phyloP scores from a whole-genome alignment of 352 stramenopile genomes.

The Phytopythium mirpurense region DNA sequence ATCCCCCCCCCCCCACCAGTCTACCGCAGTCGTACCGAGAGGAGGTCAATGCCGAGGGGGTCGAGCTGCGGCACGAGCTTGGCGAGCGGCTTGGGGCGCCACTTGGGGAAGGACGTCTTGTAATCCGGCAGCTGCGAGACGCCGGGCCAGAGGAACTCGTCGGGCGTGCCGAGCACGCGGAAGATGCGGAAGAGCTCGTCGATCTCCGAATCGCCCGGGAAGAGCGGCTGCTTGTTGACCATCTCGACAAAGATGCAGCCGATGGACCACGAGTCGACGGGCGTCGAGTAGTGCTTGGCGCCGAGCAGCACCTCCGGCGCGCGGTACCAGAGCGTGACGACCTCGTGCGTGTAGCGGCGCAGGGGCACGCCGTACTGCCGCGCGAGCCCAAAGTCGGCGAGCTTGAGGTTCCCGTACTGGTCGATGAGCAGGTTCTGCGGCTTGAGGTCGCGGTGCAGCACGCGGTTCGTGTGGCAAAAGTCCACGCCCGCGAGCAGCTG shows the following conservation, averaged over 20 bases:
- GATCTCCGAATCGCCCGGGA: slow-evolving; percentile 96
- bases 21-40: slow-evolving; percentile 68
- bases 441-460: slow-evolving; percentile 98
- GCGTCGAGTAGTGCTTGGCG: slow-evolving; percentile 91
- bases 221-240: slow-evolving; percentile 87
- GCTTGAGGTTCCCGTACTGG: slow-evolving; percentile 83
- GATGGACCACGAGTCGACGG: slow-evolving; percentile 92
- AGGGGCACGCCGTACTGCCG: slow-evolving; percentile 85
- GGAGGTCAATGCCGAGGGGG: slow-evolving; percentile 68
- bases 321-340: slow-evolving; percentile 96
- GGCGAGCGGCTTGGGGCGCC: slow-evolving; percentile 87
- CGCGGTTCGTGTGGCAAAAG: slow-evolving; percentile 94
- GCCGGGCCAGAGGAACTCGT: slow-evolving; percentile 95
- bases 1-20: too few relatives aligned
- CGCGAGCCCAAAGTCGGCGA: slow-evolving; percentile 92
- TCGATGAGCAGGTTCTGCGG: slow-evolving; percentile 95
- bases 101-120: slow-evolving; percentile 97
- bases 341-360: slow-evolving; percentile 91
- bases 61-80: slow-evolving; percentile 87
- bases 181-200: slow-evolving; percentile 99
- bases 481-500: slow-evolving; percentile 81
- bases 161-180: slow-evolving; percentile 94
- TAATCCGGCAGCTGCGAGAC: slow-evolving; percentile 97
- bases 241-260: slow-evolving; percentile 95
- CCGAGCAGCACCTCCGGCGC: slow-evolving; percentile 93